Conservation (phyloP, 1,284 basidiomycete genomes). For the Leucoagaricus sp. region DNA sequence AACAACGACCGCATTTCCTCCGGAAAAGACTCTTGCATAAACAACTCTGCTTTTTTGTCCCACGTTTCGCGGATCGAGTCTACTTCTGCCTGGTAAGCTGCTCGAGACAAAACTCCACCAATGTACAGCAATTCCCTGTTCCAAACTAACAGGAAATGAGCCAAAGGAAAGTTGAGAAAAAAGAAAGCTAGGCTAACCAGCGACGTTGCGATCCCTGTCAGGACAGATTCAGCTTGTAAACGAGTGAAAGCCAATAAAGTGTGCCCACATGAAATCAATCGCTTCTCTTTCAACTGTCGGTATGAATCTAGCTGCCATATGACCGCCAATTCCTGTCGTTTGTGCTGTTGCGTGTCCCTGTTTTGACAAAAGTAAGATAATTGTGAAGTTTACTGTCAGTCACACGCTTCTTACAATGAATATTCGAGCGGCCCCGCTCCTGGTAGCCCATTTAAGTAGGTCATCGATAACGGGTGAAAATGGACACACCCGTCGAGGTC, state of each 20-base stretch:
- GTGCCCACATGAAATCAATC: conserved; percentile 85
- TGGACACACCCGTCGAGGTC: conserved; percentile 73
- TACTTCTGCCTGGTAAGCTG: conserved; percentile 89
- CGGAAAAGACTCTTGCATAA: conserved; percentile 11
- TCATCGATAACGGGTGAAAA: neutral
- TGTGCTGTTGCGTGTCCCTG: conserved; percentile 85
- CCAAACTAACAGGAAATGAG: conserved; percentile 57
- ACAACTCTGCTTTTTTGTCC: conserved; percentile 35
- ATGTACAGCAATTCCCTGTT: conserved; percentile 86
- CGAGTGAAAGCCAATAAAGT: conserved; percentile 16
- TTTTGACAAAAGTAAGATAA: conserved; percentile 11
- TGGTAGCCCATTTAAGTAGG: conserved; percentile 27
- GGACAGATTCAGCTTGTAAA: neutral
- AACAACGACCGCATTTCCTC: conserved; percentile 53
- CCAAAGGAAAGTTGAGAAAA: neutral
- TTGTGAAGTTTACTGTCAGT: too few relatives aligned
- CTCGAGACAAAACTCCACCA: conserved; percentile 81
- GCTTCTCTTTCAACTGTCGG: conserved; percentile 97
- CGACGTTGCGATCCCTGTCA: conserved; percentile 73
- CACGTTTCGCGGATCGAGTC: conserved; percentile 55
- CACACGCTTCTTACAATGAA: conserved; percentile 85
- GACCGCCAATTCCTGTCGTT: conserved; percentile 92
- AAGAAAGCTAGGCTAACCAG: conserved; percentile 43
- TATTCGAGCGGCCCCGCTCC: conserved; percentile 65
- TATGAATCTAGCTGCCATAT: conserved; percentile 91